Conservation (phyloP, 164 flowering plant species). For the Warburgia ugandensis region DNA sequence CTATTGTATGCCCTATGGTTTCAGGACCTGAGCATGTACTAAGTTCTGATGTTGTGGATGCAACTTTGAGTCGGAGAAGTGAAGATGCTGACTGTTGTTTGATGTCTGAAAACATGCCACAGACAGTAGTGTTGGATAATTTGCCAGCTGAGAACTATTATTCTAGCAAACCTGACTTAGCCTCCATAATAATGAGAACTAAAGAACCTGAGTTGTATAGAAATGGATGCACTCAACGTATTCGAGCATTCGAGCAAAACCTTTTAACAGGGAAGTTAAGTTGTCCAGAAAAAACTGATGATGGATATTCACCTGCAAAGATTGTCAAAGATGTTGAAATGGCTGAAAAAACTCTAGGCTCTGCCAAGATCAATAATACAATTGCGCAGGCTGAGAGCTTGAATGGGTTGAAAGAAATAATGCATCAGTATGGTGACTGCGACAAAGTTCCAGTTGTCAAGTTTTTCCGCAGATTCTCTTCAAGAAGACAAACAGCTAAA, state of each 20-base stretch:
- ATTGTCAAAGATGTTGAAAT: constrained; percentile 24
- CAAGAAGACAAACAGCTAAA: constrained; percentile 25
- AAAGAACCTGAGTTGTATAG: constrained; percentile 56
- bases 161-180: constrained; percentile 52
- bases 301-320: constrained; percentile 12
- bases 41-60: constrained; percentile 16
- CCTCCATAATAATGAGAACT: constrained; percentile 49
- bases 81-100: constrained; percentile 12
- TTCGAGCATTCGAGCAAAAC: constrained; percentile 58
- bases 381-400: constrained; percentile 11
- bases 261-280: constrained; percentile 25
- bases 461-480: constrained; percentile 14
- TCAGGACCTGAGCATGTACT: no score
- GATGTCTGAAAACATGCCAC: constrained; percentile 2
- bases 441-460: constrained; percentile 16
- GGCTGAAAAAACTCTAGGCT: constrained; percentile 14
- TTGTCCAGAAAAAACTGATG: constrained; percentile 26
- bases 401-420: constrained; percentile 11
- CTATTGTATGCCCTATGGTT: no score
- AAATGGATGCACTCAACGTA: constrained; percentile 73
- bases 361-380: constrained; percentile 11
- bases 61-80: constrained; percentile 15
- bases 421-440: no score
- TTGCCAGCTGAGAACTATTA: no score
- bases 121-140: constrained; percentile 10